Evolutionary conservation across 2,329 filamentous ascomycete species (phyloP).

Genomic region (Diaporthe nobilis): DNA sequence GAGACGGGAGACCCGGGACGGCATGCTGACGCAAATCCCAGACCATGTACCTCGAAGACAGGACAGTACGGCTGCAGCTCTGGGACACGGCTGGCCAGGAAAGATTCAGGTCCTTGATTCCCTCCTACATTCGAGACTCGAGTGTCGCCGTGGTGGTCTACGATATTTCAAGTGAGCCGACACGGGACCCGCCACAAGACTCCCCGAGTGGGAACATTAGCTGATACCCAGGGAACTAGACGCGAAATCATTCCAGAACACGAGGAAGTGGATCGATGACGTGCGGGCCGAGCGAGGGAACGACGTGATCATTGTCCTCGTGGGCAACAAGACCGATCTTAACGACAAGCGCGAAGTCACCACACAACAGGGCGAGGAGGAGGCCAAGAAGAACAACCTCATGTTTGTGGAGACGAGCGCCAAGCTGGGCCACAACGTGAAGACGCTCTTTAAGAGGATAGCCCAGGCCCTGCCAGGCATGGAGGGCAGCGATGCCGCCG

Average conservation of each 20-base stretch:
- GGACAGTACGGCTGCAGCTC: conserved; percentile 95
- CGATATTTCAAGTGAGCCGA: conserved; percentile 86
- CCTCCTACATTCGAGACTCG: conserved; percentile 98
- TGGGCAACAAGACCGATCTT: conserved; percentile 99
- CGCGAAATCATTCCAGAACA: conserved; percentile 98
- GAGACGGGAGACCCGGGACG: conserved; percentile 46
- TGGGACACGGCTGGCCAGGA: conserved; percentile 99
- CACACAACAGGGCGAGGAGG: conserved; percentile 94
- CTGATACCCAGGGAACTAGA: conserved; percentile 61
- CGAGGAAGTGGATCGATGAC: conserved; percentile 99
- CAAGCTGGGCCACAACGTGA: conserved; percentile 98
- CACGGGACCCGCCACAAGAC: conserved; percentile 28
- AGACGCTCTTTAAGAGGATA: conserved; percentile 97
- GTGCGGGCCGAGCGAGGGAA: conserved; percentile 96
- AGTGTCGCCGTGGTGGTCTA: conserved; percentile 99
- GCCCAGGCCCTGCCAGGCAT: conserved; percentile 97
- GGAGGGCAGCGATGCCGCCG: conserved; percentile 89
- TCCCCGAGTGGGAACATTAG: conserved; percentile 11
- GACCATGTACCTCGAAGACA: conserved; percentile 99
- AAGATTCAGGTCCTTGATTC: conserved; percentile 95
- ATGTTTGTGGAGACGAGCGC: conserved; percentile 99
- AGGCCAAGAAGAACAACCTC: conserved; percentile 96
- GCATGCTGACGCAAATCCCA: conserved; percentile 52
- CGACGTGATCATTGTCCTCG: conserved; percentile 98
- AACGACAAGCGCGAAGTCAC: conserved; percentile 99